Conservation (phyloP, 768 basidiomycete genomes). For the Inosperma sp. region DNA sequence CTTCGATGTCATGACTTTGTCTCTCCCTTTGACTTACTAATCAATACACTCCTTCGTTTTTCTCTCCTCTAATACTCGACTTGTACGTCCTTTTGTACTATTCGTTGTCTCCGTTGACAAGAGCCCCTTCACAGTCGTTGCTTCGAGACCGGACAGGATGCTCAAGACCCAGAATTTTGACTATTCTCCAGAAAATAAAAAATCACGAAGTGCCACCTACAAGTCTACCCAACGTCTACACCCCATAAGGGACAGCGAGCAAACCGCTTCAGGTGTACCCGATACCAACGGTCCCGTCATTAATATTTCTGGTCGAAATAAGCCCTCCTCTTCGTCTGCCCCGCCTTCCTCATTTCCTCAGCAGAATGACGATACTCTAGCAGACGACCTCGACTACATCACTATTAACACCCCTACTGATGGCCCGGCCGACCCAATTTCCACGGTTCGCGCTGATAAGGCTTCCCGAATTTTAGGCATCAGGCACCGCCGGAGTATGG, state of each 20-base stretch:
- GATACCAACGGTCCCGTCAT: conserved; percentile 41
- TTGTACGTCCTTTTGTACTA: background rate
- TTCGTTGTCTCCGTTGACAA: no score
- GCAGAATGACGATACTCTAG: conserved; percentile 44
- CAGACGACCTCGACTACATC: conserved; percentile 74
- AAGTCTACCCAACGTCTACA: conserved; percentile 30
- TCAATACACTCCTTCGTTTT: conserved; percentile 17
- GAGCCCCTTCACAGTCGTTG: conserved; percentile 1
- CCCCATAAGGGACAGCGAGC: conserved; percentile 29
- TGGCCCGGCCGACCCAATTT: conserved; percentile 27
- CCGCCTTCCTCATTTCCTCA: conserved; percentile 20
- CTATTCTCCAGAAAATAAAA: conserved; percentile 37
- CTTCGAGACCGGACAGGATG: conserved; percentile 38
- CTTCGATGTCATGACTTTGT: background rate
- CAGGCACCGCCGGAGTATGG: conserved; percentile 72
- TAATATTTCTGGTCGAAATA: conserved; percentile 42
- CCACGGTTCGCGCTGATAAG: conserved; percentile 55
- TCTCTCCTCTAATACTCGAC: background rate
- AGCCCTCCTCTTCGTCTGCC: conserved; percentile 24
- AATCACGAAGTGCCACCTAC: conserved; percentile 26
- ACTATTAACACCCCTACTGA: conserved; percentile 39
- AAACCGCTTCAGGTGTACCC: conserved; percentile 9
- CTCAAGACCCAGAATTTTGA: conserved; percentile 49
- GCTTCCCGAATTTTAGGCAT: conserved; percentile 76
- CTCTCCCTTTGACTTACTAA: conserved; percentile 5